These are phyloP conservation scores for Fusarium pseudonygamai DNA, from an alignment of 2,329 filamentous ascomycete genomes.

Conservation along the genomic window DNA sequence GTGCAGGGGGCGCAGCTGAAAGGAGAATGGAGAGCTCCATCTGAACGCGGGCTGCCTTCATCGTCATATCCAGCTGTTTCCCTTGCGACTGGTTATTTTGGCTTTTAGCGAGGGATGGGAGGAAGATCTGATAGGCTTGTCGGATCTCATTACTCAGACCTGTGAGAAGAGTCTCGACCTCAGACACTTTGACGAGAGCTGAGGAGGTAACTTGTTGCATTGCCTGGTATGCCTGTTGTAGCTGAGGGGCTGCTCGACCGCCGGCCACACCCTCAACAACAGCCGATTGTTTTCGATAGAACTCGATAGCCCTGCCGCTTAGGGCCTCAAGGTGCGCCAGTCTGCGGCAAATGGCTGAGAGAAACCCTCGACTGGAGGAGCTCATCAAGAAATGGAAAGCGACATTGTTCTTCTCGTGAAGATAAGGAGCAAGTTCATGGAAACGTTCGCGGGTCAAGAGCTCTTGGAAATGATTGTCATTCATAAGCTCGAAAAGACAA, in stretches of 20 bases:
- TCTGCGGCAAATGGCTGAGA: constrained; percentile 74
- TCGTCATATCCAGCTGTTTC: constrained; percentile 54
- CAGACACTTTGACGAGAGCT: constrained; percentile 65
- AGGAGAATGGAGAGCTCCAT: constrained; percentile 64
- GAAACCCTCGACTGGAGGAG: constrained; percentile 77
- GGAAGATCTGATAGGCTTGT: constrained; percentile 58
- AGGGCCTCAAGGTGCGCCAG: constrained; percentile 65
- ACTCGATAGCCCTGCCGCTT: constrained; percentile 59
- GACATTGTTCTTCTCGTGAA: constrained; percentile 65
- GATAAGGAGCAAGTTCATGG: constrained; percentile 59
- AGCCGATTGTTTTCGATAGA: constrained; percentile 59
- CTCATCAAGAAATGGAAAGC: constrained; percentile 73
- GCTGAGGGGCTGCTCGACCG: constrained; percentile 55
- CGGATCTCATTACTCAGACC: constrained; percentile 60
- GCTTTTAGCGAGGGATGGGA: constrained; percentile 57
- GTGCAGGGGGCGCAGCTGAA: constrained; percentile 55
- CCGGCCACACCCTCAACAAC: constrained; percentile 50
- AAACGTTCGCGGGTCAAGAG: constrained; percentile 60
- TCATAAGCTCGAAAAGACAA: constrained; percentile 64
- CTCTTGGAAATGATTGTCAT: constrained; percentile 61
- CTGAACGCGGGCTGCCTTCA: constrained; percentile 59
- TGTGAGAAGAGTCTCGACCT: constrained; percentile 70
- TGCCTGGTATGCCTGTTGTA: constrained; percentile 66
- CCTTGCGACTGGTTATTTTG: constrained; percentile 56
- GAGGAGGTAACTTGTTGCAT: constrained; percentile 62